phyloP scores from a whole-genome alignment of 208 protist species.

The Trypanosomatidae sp. region DNA sequence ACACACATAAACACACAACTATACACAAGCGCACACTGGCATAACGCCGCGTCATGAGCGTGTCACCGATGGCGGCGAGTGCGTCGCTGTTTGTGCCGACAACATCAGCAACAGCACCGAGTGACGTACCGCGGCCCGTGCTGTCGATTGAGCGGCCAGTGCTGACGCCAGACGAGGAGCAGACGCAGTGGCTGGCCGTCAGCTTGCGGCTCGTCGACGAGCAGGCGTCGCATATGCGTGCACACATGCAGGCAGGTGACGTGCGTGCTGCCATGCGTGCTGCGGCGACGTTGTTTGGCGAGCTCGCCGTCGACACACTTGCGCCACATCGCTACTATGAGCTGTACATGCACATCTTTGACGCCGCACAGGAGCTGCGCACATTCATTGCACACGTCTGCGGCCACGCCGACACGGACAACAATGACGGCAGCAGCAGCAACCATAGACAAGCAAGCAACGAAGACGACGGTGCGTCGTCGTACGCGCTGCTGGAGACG shows the following conservation, averaged over 20 bases:
- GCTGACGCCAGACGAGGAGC: slow-evolving; percentile 78
- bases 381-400: slow-evolving; percentile 82
- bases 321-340: slow-evolving; percentile 97
- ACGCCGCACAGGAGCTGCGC: slow-evolving; percentile 85
- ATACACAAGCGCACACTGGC: no score
- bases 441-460: no score
- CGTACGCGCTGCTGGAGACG: slow-evolving; percentile 44
- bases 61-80: no score
- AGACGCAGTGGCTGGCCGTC: slow-evolving; percentile 85
- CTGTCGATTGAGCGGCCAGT: slow-evolving; percentile 38
- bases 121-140: slow-evolving; percentile 7
- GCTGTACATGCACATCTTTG: slow-evolving; percentile 92
- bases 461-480: neutral
- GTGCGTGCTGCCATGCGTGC: slow-evolving; percentile 18
- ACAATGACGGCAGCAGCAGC: neutral
- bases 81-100: no score
- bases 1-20: no score
- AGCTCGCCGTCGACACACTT: slow-evolving; percentile 91
- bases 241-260: slow-evolving; percentile 24
- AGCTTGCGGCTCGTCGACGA: slow-evolving; percentile 44
- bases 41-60: no score
- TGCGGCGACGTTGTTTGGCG: slow-evolving; percentile 84
- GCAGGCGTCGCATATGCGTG: slow-evolving; percentile 71
- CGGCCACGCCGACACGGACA: slow-evolving; percentile 4
- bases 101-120: no score